Base-by-base conservation (phyloP, 108 stramenopile species). In the Nitzschia sp. region DNA sequence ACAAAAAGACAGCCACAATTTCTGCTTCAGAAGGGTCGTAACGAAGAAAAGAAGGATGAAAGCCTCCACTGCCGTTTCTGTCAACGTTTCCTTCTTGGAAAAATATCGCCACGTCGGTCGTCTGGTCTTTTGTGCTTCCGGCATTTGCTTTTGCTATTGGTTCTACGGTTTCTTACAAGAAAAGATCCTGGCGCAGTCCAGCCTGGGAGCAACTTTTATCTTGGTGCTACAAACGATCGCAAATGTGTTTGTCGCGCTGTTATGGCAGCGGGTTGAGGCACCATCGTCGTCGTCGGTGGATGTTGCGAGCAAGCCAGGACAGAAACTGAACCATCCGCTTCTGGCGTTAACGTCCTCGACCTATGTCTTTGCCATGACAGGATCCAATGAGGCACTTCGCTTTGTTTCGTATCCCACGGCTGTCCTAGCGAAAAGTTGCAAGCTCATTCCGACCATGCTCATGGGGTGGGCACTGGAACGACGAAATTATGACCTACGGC, bases 361-460 rank as follows among this genome's bases (percentile, higher is more conserved):
- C 9, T 94, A 91, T 48, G 70, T 91, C 29, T 57, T 77, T 46
- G 94, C 94, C 66, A 95, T 95, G 94, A 67, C 77, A 1, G 77
- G 79, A 2, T 84, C 84, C 31, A 95, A 95, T 61, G 91, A 95
- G 69, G 76, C 88, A 8, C 69, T 95, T 2, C 82, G 76, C n/a
- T 91, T 79, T 59, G 94, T 95, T 3, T 87, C 91, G 1, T 98
- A 96, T 71, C 97, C 97, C 11, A 90, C 94, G 26, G 92, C 91
- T 48, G 93, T 95, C 0, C 78, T 98, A 74, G 95, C 92, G 21
- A 98, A 98, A 79, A 85, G 85, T 42, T 94, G 94, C 63, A 98
- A 98, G 83, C 80, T 98, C 23, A 92, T 98, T 21, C 97, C 97
- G 11, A 95, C 93, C 28, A 97, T 98, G 94, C 48, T 90, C 1